These are phyloP conservation scores for Alternaria arbusti DNA, from an alignment of 2,329 filamentous ascomycete genomes.

Conservation along the genomic window DNA sequence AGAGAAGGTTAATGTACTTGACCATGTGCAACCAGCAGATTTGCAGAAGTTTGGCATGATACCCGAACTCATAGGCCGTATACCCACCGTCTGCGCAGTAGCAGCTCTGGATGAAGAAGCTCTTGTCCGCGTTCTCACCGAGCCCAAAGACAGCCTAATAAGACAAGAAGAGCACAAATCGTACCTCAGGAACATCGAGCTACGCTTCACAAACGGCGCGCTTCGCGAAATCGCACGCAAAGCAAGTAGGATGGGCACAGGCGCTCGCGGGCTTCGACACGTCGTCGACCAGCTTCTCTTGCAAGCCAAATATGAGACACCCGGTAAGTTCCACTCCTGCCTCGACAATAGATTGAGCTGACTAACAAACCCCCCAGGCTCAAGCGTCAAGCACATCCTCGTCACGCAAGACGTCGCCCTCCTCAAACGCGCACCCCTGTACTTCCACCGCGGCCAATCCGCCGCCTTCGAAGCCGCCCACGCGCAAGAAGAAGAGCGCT, in stretches of 20 bases:
- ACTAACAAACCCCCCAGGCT: constrained; percentile 38
- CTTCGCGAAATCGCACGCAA: constrained; percentile 82
- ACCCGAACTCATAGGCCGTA: constrained; percentile 91
- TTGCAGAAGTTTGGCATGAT: constrained; percentile 89
- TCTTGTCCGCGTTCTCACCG: constrained; percentile 86
- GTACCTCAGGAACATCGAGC: constrained; percentile 74
- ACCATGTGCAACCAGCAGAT: constrained; percentile 76
- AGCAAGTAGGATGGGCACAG: constrained; percentile 72
- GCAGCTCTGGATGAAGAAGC: constrained; percentile 72
- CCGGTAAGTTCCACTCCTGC: constrained; percentile 37
- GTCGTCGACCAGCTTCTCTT: constrained; percentile 56
- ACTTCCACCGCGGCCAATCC: constrained; percentile 52
- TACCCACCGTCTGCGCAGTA: constrained; percentile 88
- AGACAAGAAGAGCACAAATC: constrained; percentile 91
- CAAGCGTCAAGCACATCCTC: constrained; percentile 54
- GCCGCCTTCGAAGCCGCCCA: constrained; percentile 50
- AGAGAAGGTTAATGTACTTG: constrained; percentile 63
- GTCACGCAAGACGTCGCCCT: constrained; percentile 55
- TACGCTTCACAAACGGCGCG: constrained; percentile 83
- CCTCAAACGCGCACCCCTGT: constrained; percentile 50
- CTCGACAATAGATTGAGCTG: background rate
- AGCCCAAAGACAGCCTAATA: constrained; percentile 86
- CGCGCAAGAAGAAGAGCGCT: constrained; percentile 54
- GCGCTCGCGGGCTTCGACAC: constrained; percentile 59
- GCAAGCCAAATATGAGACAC: constrained; percentile 57